Conservation (phyloP, 768 basidiomycete genomes). For the Trametes elegans region DNA sequence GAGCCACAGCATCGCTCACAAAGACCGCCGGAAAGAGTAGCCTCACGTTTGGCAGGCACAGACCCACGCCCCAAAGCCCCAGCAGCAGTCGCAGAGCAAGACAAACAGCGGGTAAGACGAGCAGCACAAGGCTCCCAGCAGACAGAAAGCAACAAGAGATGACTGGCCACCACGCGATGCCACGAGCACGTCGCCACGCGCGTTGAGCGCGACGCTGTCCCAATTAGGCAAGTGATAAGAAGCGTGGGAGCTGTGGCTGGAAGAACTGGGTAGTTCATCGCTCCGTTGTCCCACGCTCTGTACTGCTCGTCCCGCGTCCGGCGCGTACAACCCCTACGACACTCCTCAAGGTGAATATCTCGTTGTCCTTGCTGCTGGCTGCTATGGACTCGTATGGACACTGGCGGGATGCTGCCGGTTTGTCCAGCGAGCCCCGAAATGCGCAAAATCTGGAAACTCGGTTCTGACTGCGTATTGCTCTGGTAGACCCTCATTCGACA, state of each 20-base stretch:
- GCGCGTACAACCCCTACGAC: slow-evolving; percentile 31
- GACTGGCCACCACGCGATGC: neutral
- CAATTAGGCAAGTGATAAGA: slow-evolving; percentile 4
- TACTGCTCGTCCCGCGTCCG: slow-evolving; percentile 23
- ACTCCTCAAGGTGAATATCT: slow-evolving; percentile 39
- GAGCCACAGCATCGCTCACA: slow-evolving; percentile 17
- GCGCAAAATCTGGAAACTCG: neutral
- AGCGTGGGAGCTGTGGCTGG: slow-evolving; percentile 40
- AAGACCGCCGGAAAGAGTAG: slow-evolving; percentile 10
- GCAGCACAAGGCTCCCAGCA: neutral
- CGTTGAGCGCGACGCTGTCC: slow-evolving; percentile 8
- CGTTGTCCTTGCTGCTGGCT: slow-evolving; percentile 8
- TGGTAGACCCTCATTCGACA: slow-evolving; percentile 27
- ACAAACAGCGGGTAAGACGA: neutral
- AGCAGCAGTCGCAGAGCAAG: neutral
- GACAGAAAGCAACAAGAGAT: neutral
- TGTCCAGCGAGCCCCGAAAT: neutral
- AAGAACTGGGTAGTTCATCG: slow-evolving; percentile 40
- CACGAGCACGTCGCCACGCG: slow-evolving; percentile 11
- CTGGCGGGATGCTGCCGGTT: slow-evolving; percentile 11
- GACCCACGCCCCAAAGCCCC: slow-evolving; percentile 1
- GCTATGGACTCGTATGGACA: slow-evolving; percentile 9
- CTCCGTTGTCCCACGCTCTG: slow-evolving; percentile 31
- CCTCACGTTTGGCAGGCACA: neutral
- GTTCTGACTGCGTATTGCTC: slow-evolving; percentile 23